Evolutionary conservation across 2,329 filamentous ascomycete genomes (phyloP).

Genomic region (Penicillium sp.): DNA sequence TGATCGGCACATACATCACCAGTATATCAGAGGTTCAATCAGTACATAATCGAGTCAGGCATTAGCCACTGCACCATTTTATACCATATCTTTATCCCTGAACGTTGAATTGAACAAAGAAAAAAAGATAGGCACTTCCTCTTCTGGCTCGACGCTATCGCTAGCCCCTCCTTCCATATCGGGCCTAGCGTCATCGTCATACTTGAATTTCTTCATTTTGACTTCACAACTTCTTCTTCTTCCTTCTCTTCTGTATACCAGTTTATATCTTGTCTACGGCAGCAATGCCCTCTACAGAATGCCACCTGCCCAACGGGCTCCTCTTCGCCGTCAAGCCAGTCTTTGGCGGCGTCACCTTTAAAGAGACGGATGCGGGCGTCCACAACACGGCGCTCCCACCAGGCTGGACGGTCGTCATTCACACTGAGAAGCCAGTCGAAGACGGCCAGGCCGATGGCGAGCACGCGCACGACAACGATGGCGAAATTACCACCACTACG

Average conservation of each 20-base stretch:
- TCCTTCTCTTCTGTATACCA: neutral
- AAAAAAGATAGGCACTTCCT: neutral
- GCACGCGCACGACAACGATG: neutral
- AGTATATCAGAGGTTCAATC: no score
- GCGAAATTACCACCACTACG: neutral
- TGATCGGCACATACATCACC: neutral
- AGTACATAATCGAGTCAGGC: no score
- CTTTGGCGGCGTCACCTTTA: constrained; percentile 90
- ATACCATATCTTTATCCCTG: no score
- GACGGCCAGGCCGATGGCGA: constrained; percentile 21
- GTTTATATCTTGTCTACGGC: neutral
- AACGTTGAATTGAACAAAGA: no score
- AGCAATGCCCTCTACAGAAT: constrained; percentile 19
- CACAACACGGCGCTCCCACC: constrained; percentile 65
- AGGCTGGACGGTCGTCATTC: constrained; percentile 85
- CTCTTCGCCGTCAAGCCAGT: constrained; percentile 76
- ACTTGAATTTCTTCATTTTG: neutral
- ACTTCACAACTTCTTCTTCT: neutral
- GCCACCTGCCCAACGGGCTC: constrained; percentile 81
- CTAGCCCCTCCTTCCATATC: constrained; percentile 10
- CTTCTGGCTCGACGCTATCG: neutral
- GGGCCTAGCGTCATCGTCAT: constrained; percentile 8
- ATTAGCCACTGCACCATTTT: no score
- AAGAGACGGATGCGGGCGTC: constrained; percentile 68
- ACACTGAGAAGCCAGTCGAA: constrained; percentile 56